Base-by-base conservation (phyloP, 1,284 basidiomycete genomes). In the Tranzscheliella williamsii region DNA sequence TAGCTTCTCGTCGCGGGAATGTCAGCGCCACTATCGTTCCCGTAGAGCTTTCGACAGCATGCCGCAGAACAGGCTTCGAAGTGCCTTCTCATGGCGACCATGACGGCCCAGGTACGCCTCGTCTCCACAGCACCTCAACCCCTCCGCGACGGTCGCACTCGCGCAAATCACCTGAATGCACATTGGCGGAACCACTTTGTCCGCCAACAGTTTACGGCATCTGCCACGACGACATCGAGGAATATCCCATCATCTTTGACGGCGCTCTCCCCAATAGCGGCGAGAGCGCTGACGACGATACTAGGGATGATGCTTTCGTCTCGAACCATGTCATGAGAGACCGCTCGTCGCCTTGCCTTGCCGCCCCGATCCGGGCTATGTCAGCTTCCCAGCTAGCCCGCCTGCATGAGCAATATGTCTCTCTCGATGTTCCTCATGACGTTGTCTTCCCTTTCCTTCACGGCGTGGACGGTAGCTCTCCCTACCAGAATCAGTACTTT, bases 371-470 rank as follows among this genome's bases (percentile, higher is more conserved):
- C 40, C 66, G 72, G 8, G 52, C 57, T 26, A 61, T 73, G 60
- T 57, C 64, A 13, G 69, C 72, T 4, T 41, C 40, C 1, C 73
- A 76, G 49, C 60, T 73, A 5, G 63, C 62, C 9, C 34, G 43
- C 12, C 23, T 76, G 31, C 61, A 72, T 24, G 47, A 60, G 9
- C 35, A 58, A 18, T 75, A 75, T 27, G 49, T 52, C 3, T 27
- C 39, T 3, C 54, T 61, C 18, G 74, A 76, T 20, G 71, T 73
- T 20, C 73, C 71, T 15, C 70, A 71, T 36, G 32, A 38, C 31
- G 56, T 70, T 44, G 63, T 76, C 35, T 75, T 76, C 24, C 74
- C 74, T 36, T 76, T 68, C 36, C 49, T 76, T 15, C 73, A 76
- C 41, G 73, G 74, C 29, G 71, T 73, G 31, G 72, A 73, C 37